phyloP scores from a whole-genome alignment of 306 rosid species.

The Hippophae rhamnoides region DNA sequence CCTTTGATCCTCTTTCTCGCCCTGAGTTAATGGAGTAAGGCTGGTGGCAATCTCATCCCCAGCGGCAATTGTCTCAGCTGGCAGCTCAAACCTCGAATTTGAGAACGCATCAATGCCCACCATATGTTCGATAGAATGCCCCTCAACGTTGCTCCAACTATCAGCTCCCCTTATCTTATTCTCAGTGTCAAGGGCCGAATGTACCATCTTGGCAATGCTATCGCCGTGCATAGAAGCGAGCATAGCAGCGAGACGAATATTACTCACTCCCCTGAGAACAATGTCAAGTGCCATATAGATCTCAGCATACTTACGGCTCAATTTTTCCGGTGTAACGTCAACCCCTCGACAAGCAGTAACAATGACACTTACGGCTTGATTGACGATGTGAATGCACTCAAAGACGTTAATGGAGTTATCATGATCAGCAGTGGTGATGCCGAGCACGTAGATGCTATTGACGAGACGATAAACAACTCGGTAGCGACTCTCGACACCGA shows the following conservation, averaged over 20 bases:
- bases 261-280: slow-evolving; percentile 78
- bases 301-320: slow-evolving; percentile 80
- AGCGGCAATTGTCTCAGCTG: slow-evolving; percentile 66
- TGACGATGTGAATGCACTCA: slow-evolving; percentile 85
- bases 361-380: slow-evolving; percentile 77
- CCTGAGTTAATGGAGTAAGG: slow-evolving; percentile 44
- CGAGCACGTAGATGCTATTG: slow-evolving; percentile 81
- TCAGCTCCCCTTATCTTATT: slow-evolving; percentile 90
- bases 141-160: slow-evolving; percentile 42
- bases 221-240: slow-evolving; percentile 82
- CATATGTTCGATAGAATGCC: slow-evolving; percentile 61
- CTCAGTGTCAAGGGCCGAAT: slow-evolving; percentile 67
- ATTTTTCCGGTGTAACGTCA: slow-evolving; percentile 90
- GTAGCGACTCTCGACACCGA: slow-evolving; percentile 86
- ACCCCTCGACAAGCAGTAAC: slow-evolving; percentile 90
- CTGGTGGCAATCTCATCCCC: slow-evolving; percentile 62
- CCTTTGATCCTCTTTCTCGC: slow-evolving; percentile 44
- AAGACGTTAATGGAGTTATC: slow-evolving; percentile 77
- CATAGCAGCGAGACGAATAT: slow-evolving; percentile 92
- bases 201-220: slow-evolving; percentile 93
- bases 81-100: slow-evolving; percentile 48
- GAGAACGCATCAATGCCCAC: slow-evolving; percentile 52
- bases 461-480: slow-evolving; percentile 87
- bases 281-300: slow-evolving; percentile 93
- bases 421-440: slow-evolving; percentile 74